Evolutionary conservation across 2,329 filamentous ascomycete species (phyloP).

Genomic region (Decorospora gaudefroyi): DNA sequence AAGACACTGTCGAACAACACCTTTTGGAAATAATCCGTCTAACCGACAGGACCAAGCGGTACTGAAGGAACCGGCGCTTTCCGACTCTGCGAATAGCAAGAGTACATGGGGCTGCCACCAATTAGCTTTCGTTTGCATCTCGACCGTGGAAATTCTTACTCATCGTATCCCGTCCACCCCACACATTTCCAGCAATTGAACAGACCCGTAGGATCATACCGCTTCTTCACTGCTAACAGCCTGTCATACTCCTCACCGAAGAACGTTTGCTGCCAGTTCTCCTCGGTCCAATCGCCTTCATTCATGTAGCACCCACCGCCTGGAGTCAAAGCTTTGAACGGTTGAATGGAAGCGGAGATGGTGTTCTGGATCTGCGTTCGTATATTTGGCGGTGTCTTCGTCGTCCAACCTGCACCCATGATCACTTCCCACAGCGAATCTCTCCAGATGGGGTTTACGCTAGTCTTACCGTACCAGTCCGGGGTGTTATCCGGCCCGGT

Average conservation of each 20-base stretch:
- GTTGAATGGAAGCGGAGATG: conserved; percentile 37
- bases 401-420: conserved; percentile 41
- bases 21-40: not conserved
- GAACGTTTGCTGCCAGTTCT: conserved; percentile 44
- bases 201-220: conserved; percentile 38
- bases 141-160: conserved; percentile 28
- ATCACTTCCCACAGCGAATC: conserved; percentile 44
- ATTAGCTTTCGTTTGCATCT: conserved; percentile 11
- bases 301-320: conserved; percentile 47
- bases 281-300: conserved; percentile 44
- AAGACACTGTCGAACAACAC: too few relatives aligned
- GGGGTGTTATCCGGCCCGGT: conserved; percentile 42
- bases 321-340: conserved; percentile 42
- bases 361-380: conserved; percentile 38
- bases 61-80: conserved; percentile 28
- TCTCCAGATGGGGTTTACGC: conserved; percentile 42
- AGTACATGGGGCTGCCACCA: conserved; percentile 33
- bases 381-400: conserved; percentile 17
- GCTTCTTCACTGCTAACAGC: conserved; percentile 35
- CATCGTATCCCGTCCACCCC: conserved; percentile 43
- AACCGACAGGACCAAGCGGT: conserved; percentile 25
- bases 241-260: conserved; percentile 41
- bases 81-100: conserved; percentile 34
- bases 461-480: conserved; percentile 39
- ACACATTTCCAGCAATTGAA: conserved; percentile 48